Base-by-base conservation (phyloP, 2,329 filamentous ascomycete genomes). In the Cercospora brassicicola region DNA sequence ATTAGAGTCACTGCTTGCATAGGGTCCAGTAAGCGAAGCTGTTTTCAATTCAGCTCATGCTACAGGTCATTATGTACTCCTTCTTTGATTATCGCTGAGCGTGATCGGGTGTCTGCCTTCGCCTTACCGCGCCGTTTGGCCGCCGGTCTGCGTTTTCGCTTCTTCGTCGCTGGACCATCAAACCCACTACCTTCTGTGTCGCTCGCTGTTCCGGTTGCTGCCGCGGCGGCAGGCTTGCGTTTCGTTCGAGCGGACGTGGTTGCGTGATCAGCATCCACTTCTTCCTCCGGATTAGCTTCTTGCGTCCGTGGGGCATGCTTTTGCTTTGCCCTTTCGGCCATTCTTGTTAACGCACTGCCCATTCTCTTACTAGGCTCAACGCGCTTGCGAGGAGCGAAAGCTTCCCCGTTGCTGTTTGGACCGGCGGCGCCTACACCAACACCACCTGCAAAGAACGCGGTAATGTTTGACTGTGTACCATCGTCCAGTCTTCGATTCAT, bases 401-500 rank as follows among this genome's bases (percentile, higher is more conserved):
- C 87, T 69, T 89, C 86, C 42, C 82, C 86, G 11, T 76, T 67
- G 2, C 51, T 61, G 13, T 65, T 69, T 4, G 48, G 53, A 2
- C 71, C 76, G 20, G 75, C 74, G 6, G 86, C 86, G 0, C 91
- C 91, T 0, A 85, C 85, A 0, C 91, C 91, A 0, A 93, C 89
- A 4, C 83, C 81, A 0, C 94, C 94, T 11, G 88, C 87, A 78
- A 98, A 97, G 79, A 90, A 99, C 26, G 89, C 85, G n/a, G 95
- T 99, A 72, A 99, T 97, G 74, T 99, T 99, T 67, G 89, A 90
- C 83, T 99, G 95, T 18, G 94, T 98, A 6, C 95, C 95, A 81
- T 98, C 95, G 30, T 88, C 85, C 72, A 92, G 91, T 45, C 95
- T 86, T 3, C 88, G 87, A 78, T 98, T 98, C 91, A 99, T 96